Percentiles rank a stretch among this genome's conserved stretches.
phyloP scores from a whole-genome alignment of 352 stramenopile species.

The Phytophthora brassicae region DNA sequence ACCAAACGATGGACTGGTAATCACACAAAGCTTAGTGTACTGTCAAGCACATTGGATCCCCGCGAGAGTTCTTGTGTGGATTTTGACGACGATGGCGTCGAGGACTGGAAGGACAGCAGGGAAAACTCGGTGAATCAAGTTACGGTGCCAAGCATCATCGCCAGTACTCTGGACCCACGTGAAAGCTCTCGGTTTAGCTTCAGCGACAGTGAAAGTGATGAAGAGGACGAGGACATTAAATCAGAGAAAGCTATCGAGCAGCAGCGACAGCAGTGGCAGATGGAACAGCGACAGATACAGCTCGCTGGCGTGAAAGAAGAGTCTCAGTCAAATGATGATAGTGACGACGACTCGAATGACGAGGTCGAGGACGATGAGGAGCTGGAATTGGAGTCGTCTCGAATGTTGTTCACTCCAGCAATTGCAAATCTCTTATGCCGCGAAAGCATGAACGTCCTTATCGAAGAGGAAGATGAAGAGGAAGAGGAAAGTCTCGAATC shows the following conservation, averaged over 20 bases:
- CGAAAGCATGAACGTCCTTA: constrained; percentile 56
- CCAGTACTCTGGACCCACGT: constrained; percentile 29
- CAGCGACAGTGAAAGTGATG: constrained; percentile 34
- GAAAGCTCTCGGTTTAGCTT: constrained; percentile 27
- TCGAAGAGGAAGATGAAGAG: constrained; percentile 55
- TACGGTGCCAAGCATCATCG: constrained; percentile 22
- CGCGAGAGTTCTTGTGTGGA: constrained; percentile 44
- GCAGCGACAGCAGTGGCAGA: constrained; percentile 39
- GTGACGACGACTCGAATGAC: constrained; percentile 33
- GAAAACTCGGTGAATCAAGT: constrained; percentile 22
- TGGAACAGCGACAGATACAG: constrained; percentile 39
- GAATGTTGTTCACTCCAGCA: constrained; percentile 46
- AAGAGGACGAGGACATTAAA: constrained; percentile 25
- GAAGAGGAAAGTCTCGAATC: constrained; percentile 33
- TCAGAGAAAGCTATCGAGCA: constrained; percentile 31
- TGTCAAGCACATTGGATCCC: constrained; percentile 31
- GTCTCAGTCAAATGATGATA: constrained; percentile 32
- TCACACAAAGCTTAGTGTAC: constrained; percentile 30
- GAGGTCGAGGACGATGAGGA: constrained; percentile 38
- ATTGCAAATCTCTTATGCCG: constrained; percentile 49
- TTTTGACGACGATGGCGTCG: constrained; percentile 33
- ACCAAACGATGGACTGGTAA: constrained; percentile 27
- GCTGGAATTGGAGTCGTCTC: constrained; percentile 35
- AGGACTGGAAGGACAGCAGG: constrained; percentile 7
- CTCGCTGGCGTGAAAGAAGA: constrained; percentile 30